These are phyloP conservation scores for Globisporangium cylindrosporum DNA, from an alignment of 352 stramenopile genomes.

Conservation along the genomic window DNA sequence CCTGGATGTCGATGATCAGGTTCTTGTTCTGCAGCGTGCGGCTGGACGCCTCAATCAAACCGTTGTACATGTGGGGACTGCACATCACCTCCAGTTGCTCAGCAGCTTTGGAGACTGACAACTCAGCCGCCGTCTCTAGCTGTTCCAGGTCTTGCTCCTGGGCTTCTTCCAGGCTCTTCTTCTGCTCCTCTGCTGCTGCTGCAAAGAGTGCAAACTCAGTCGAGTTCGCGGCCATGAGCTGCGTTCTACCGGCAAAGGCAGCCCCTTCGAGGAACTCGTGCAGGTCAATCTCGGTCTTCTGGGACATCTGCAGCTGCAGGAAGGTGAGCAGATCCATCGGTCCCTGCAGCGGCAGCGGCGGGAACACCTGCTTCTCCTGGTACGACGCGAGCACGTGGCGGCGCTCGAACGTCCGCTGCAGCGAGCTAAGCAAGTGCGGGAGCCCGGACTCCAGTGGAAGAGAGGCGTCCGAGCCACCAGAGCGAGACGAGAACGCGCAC, in stretches of 20 bases:
- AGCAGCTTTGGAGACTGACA: conserved; percentile 4
- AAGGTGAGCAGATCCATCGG: conserved; percentile 27
- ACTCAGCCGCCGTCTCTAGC: not conserved
- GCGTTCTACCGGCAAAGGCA: conserved; percentile 23
- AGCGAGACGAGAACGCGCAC: conserved; percentile 1
- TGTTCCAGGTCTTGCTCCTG: not conserved
- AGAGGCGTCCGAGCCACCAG: not conserved
- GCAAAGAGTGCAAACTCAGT: conserved; percentile 32
- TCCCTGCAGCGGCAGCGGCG: conserved; percentile 17
- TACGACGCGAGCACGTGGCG: conserved; percentile 21
- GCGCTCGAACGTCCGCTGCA: conserved; percentile 21
- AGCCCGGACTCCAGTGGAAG: not conserved
- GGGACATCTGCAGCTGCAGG: conserved; percentile 36
- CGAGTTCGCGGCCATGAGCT: conserved; percentile 36
- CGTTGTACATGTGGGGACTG: conserved; percentile 28
- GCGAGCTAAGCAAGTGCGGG: not conserved
- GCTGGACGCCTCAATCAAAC: conserved; percentile 21
- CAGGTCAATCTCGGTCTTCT: conserved; percentile 28
- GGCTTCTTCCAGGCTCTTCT: not conserved
- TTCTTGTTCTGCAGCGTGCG: conserved; percentile 24
- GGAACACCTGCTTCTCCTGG: conserved; percentile 29
- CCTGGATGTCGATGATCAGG: conserved; percentile 37
- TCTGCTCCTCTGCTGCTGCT: conserved; percentile 3
- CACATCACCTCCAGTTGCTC: conserved; percentile 26
- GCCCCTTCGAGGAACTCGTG: conserved; percentile 38